Evolutionary conservation across 2,329 filamentous ascomycete species (phyloP).

Genomic region (Ceratocystis destructans): DNA sequence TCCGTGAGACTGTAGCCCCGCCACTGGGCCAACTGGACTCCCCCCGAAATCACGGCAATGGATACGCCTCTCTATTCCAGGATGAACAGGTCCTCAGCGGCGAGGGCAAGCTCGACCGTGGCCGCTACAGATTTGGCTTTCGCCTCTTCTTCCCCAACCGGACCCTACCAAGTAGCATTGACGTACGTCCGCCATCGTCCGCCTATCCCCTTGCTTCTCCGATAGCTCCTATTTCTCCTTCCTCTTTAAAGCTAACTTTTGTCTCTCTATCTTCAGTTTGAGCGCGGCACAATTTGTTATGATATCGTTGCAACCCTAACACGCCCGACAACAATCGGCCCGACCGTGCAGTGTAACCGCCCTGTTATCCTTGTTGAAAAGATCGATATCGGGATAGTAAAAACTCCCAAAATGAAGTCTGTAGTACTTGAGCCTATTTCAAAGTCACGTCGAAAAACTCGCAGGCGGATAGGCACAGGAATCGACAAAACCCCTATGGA

Average conservation of each 20-base stretch:
- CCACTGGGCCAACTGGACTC: slow-evolving; percentile 10
- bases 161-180: slow-evolving; percentile 78
- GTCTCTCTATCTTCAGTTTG: slow-evolving; percentile 51
- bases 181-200: slow-evolving; percentile 46
- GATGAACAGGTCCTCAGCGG: slow-evolving; percentile 70
- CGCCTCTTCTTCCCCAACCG: slow-evolving; percentile 56
- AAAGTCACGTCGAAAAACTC: slow-evolving; percentile 43
- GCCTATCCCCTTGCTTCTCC: neutral
- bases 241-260: neutral
- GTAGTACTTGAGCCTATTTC: slow-evolving; percentile 81
- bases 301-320: slow-evolving; percentile 82
- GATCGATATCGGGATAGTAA: slow-evolving; percentile 68
- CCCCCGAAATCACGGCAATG: slow-evolving; percentile 54
- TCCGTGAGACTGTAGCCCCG: slow-evolving; percentile 30
- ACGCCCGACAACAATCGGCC: slow-evolving; percentile 70
- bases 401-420: slow-evolving; percentile 60
- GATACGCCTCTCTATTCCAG: slow-evolving; percentile 67
- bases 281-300: slow-evolving; percentile 85
- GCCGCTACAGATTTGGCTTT: slow-evolving; percentile 68
- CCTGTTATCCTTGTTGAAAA: slow-evolving; percentile 68
- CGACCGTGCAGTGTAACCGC: slow-evolving; percentile 65
- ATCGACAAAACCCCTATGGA: slow-evolving; percentile 10
- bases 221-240: neutral
- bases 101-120: slow-evolving; percentile 59
- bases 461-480: slow-evolving; percentile 11